Evolutionary conservation across 345 rosid genomes (phyloP), one percentile per base, ranked within the genome.

Genomic region (Acer saccharum): DNA sequence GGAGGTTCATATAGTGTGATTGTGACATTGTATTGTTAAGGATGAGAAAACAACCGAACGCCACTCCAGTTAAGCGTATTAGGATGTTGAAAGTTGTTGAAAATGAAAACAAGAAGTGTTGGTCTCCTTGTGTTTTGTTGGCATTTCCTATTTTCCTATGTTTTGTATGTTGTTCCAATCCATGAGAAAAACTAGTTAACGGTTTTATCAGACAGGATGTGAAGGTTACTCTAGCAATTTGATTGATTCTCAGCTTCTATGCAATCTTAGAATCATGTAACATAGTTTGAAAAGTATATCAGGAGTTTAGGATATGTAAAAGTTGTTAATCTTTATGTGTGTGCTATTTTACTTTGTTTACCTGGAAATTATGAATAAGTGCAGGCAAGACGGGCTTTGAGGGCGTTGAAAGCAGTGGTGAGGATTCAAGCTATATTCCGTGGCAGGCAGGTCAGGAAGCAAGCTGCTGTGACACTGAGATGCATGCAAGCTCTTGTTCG

Each of bases 401-500:
- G 98, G 85, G 98, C 98, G 63, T 78, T 92, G 86, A 94, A 78
- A 81, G 97, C 97, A 50, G 86, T 94, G 48, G 98, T 96, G 78
- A 93, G 99, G 80, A 84, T 96, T 78, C 98, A 96, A 78, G 97
- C 98, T 6, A 84, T 96, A 73, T 91, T 94, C 76, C 91, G 95
- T 2, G 98, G 98, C 3, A 78, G 93, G 65, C 88, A 90, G 71
- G 98, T 96, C 57, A 80, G 98, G 65, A 94, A 90, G 80, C 98
- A 96, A 86, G 98, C 98, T 52, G 95, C 93, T 23, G 90, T 96
- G 80, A 90, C 98, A 54, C 87, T 94, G 14, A 84, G 92, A 88
- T 92, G 98, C 80, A 96, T 96, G 98, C 98, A 96, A 79, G 98
- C 99, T 83, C 97, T 94, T 78, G 95, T 96, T 25, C 83, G 97